phyloP scores from a whole-genome alignment of 345 rosid genomes.

The Raphanus raphanistrum region DNA sequence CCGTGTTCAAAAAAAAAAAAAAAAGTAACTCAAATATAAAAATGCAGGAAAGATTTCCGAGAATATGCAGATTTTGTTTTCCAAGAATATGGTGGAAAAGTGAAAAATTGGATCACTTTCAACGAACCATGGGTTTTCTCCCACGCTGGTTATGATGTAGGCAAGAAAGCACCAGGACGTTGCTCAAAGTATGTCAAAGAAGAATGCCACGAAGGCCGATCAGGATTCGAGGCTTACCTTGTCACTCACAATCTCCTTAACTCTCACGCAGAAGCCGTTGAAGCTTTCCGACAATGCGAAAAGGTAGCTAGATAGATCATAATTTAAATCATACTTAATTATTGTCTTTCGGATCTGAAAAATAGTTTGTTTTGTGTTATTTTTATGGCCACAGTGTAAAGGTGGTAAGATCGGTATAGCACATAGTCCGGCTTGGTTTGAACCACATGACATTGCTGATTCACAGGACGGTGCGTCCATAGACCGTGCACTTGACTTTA shows the following conservation, averaged over 20 bases:
- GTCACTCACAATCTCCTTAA: constrained; percentile 33
- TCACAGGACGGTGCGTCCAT: constrained; percentile 17
- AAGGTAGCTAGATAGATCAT: not conserved
- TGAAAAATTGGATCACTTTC: constrained; percentile 52
- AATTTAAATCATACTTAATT: no score
- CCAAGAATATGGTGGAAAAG: constrained; percentile 38
- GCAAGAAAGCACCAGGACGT: constrained; percentile 43
- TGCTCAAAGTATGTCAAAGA: constrained; percentile 30
- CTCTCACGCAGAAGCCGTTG: constrained; percentile 36
- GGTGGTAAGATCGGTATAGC: not conserved
- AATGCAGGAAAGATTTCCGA: not conserved
- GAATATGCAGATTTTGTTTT: not conserved
- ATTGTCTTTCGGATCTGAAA: no score
- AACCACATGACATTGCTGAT: constrained; percentile 9
- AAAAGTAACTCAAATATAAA: no score
- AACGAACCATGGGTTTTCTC: constrained; percentile 49
- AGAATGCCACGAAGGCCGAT: constrained; percentile 31
- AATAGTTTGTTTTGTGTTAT: not conserved
- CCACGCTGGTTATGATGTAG: constrained; percentile 36
- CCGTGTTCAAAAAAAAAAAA: no score
- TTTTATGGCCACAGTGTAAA: not conserved
- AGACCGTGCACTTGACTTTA: constrained; percentile 27
- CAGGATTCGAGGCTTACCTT: constrained; percentile 33
- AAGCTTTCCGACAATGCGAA: not conserved
- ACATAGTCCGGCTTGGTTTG: constrained; percentile 32